These are phyloP conservation scores for Xanthoceras sorbifolium DNA, from an alignment of 345 rosid species.

Conservation along the genomic window DNA sequence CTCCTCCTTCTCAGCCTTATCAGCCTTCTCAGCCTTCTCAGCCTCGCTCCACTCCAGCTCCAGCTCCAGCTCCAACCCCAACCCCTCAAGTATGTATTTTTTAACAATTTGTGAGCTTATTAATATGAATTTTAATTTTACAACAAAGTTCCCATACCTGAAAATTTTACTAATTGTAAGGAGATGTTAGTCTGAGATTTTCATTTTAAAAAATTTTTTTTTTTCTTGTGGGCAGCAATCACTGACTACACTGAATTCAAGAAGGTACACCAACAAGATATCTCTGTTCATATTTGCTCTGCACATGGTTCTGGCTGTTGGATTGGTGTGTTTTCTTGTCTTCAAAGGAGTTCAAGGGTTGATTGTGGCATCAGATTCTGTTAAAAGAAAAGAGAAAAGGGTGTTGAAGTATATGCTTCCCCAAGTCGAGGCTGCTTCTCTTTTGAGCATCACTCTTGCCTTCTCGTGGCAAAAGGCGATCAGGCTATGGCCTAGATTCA, in stretches of 20 bases:
- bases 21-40: constrained; percentile 49
- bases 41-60: constrained; percentile 73
- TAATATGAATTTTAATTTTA: background rate
- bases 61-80: constrained; percentile 65
- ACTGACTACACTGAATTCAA: constrained; percentile 69
- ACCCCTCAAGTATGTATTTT: constrained; percentile 68
- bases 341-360: constrained; percentile 90
- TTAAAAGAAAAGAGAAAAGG: constrained; percentile 58
- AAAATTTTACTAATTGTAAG: background rate
- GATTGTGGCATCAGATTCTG: constrained; percentile 47
- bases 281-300: constrained; percentile 65
- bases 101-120: background rate
- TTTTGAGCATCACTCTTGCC: constrained; percentile 82
- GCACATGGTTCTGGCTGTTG: constrained; percentile 67
- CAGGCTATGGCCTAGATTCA: constrained; percentile 71
- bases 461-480: constrained; percentile 85
- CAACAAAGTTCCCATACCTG: background rate
- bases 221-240: constrained; percentile 43
- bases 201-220: background rate
- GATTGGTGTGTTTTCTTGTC: constrained; percentile 73
- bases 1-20: constrained; percentile 47
- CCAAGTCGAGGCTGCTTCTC: constrained; percentile 86
- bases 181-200: background rate
- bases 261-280: constrained; percentile 77
- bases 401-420: constrained; percentile 63